Evolutionary conservation across 306 rosid species (phyloP).

Genomic region (Pterocarpus macrocarpus): DNA sequence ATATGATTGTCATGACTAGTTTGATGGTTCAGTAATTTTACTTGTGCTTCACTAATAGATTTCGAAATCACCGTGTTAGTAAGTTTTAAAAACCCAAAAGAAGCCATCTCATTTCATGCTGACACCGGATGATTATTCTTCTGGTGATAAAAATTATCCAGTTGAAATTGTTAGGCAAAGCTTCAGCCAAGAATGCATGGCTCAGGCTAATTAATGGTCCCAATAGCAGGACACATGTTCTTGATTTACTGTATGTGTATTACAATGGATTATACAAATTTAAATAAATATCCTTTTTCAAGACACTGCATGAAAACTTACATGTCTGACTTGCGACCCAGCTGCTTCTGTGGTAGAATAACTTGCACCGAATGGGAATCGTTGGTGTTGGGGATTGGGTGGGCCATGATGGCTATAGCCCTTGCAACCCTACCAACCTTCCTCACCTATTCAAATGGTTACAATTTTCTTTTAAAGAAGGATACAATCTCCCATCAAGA

Average conservation of each 20-base stretch:
- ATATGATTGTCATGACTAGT: neutral
- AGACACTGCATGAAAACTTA: slow-evolving; percentile 55
- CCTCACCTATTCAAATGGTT: slow-evolving; percentile 74
- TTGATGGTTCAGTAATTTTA: neutral
- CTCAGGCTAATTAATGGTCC: neutral
- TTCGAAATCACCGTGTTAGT: neutral
- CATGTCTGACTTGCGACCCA: slow-evolving; percentile 99
- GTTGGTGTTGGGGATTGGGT: slow-evolving; percentile 88
- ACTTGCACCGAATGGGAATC: slow-evolving; percentile 93
- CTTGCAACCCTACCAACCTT: slow-evolving; percentile 98
- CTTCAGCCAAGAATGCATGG: neutral
- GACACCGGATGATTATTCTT: too few species aligned
- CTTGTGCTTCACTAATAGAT: neutral
- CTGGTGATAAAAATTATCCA: too few species aligned
- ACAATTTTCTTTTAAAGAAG: slow-evolving; percentile 38
- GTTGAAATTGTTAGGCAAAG: too few species aligned
- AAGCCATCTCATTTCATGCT: too few species aligned
- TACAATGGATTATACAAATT: neutral
- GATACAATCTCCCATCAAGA: slow-evolving; percentile 28
- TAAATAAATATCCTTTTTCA: neutral
- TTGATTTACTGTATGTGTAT: slow-evolving; percentile 1
- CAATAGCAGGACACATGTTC: slow-evolving; percentile 5
- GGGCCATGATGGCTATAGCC: slow-evolving; percentile 97
- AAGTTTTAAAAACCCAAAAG: neutral
- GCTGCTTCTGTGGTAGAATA: slow-evolving; percentile 95